Evolutionary conservation across 2,329 filamentous ascomycete genomes (phyloP), one percentile per base, ranked within the genome.

Genomic region (Coleophoma crateriformis): DNA sequence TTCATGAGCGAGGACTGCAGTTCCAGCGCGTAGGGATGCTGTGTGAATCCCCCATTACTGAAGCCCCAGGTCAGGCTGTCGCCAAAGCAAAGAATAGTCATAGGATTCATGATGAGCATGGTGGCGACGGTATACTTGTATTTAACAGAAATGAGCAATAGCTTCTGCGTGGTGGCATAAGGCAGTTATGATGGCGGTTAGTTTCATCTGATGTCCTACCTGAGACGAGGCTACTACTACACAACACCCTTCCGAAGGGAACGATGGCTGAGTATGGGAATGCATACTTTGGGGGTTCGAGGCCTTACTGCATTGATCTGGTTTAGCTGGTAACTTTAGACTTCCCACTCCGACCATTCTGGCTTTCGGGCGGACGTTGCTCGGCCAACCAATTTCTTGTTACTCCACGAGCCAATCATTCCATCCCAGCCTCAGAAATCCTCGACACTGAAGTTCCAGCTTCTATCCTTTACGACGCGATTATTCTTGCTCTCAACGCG

Each of bases 1-100:
- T 68, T 68, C 22, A 68, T 62, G 33, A 84, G 68, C 50, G 70
- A 71, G 47, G 72, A 61, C 52, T 68, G 58, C 13, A 87, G 67
- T 49, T 68, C 69, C 20, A 63, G 58, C 6, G 72, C 71, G 67
- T 86, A 87, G 0, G 83, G 80, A 51, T 79, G 72, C 20, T 13
- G 66, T 46, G 41, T 44, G 14, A n/a, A 44, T 14, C 17, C 76
- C 78, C 42, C 56, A 66, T 38, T 14, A 17, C 50, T 54, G 47
- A 32, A 71, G 68, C 62, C 70, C 83, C 83, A 12, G 71, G 82
- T 85, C 42, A 87, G 74, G 39, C 60, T 62, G 47, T 62, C 59
- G 27, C 61, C 61, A 52, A 64, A 63, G 48, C 59, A 62, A 3
- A 64, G 54, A 35, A 63, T 55, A 19, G 50, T 53, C n/a, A 63